Evolutionary conservation across 805 yeast species (phyloP).

Genomic region (Ogataea nonfermentans): DNA sequence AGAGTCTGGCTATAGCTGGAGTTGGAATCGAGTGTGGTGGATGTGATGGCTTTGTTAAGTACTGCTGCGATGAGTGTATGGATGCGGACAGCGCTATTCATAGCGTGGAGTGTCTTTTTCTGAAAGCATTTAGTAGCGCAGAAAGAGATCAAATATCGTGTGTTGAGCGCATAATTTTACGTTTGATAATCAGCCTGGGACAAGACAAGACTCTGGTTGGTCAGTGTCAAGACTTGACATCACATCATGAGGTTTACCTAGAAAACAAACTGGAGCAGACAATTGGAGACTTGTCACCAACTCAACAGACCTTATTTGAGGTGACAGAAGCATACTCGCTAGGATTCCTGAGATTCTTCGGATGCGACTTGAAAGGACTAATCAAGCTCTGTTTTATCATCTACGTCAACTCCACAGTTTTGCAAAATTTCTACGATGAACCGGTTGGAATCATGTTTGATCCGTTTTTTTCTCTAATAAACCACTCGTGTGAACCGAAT

Average conservation of each 20-base stretch:
- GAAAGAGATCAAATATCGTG: slow-evolving; percentile 11
- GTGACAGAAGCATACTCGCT: slow-evolving; percentile 15
- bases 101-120: slow-evolving; percentile 17
- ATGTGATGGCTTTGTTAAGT: slow-evolving; percentile 14
- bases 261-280: slow-evolving; percentile 2
- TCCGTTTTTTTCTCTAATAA: slow-evolving; percentile 37
- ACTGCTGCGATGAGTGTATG: slow-evolving; percentile 19
- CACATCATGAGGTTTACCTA: slow-evolving; percentile 21
- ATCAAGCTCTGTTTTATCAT: slow-evolving; percentile 20
- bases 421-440: slow-evolving; percentile 29
- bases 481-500: slow-evolving; percentile 43
- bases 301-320: slow-evolving; percentile 16
- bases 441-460: slow-evolving; percentile 37
- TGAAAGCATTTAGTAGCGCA: slow-evolving; percentile 1
- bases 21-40: slow-evolving; percentile 8
- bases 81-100: slow-evolving; percentile 15
- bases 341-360: slow-evolving; percentile 17
- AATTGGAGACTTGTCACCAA: not conserved
- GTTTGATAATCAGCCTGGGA: slow-evolving; percentile 10
- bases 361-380: slow-evolving; percentile 18
- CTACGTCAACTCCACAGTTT: slow-evolving; percentile 32
- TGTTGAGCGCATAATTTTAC: slow-evolving; percentile 14
- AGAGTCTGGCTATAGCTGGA: slow-evolving; percentile 2
- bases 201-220: slow-evolving; percentile 6
- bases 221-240: slow-evolving; percentile 21